Evolutionary conservation across 768 basidiomycete species (phyloP), one percentile per base, ranked within the genome.

Genomic region (Russula sp.): DNA sequence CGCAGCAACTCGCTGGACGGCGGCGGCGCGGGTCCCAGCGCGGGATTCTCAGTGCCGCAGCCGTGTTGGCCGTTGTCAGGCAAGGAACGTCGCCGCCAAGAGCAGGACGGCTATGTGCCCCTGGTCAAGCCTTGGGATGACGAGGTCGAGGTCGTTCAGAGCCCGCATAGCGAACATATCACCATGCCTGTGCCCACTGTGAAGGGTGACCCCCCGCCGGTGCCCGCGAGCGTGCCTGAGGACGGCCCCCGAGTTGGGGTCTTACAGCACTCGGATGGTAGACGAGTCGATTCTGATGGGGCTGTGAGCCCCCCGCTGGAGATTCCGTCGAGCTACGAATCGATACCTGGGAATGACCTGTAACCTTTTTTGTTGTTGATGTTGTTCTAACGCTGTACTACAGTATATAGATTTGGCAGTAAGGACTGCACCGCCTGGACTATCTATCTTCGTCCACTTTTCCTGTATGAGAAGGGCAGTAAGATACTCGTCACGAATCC

Each of bases 321-420:
- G 68, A 62, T 75, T 35, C 73, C 73, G 48, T 72, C 73, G 47
- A 67, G 73, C 59, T 74, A 74, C 57, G 71, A 73, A 57, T 70
- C 70, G 50, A 74, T 74, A 53, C 66, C 68, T 20, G 58, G 65
- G 60, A 71, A 72, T 34, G 7, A 2, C 47, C 3, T 13, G 22
- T 48, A 8, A 27, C 27, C 13, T 4, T 10, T 48, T 27, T 40
- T 27, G 27, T 27, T 27, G 7, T 11, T 37, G 7, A 27, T 27
- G 27, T 27, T 27, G 27, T 27, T 27, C 27, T 27, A 27, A 27
- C 2, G 27, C 2, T 27, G 2, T 27, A 27, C 27, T 27, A 27
- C 2, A 27, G 27, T 27, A 27, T 27, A 27, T 27, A 27, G 27
- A 27, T 27, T 27, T 3, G 27, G 27, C 27, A 27, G 27, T 27